Evolutionary conservation across 169 alveolate genomes (phyloP).

Genomic region (Toxoplasma gondii): DNA sequence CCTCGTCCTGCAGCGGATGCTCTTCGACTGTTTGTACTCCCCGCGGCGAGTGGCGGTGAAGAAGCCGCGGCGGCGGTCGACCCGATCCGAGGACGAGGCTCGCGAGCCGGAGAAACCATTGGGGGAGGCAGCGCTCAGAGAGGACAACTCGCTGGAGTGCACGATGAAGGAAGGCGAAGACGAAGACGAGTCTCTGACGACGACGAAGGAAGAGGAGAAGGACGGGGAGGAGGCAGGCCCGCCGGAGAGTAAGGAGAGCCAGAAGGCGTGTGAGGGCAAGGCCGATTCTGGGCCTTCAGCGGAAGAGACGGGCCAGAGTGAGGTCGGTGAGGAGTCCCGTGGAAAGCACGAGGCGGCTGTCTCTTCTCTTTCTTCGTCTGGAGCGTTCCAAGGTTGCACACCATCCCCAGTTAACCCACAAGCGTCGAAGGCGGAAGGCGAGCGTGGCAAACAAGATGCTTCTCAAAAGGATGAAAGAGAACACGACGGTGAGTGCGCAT

Average conservation of each 20-base stretch:
- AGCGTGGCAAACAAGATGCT: no score
- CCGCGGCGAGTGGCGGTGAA: slow-evolving; percentile 45
- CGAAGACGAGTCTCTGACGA: not conserved
- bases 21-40: slow-evolving; percentile 64
- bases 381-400: no score
- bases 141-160: not conserved
- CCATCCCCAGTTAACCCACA: no score
- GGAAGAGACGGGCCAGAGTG: not conserved
- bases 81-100: not conserved
- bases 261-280: not conserved
- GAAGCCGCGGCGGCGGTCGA: not conserved
- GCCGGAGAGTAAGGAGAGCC: not conserved
- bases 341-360: not conserved
- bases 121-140: not conserved
- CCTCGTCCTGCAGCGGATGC: slow-evolving; percentile 57
- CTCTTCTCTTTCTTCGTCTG: no score
- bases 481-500: not conserved
- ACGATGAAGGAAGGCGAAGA: no score
- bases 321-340: not conserved
- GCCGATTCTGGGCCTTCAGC: no score
- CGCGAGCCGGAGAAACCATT: not conserved
- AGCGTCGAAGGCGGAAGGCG: no score
- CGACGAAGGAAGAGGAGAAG: not conserved
- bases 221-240: slow-evolving; percentile 25
- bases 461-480: not conserved